Base-by-base conservation (phyloP, 1,284 basidiomycete genomes). In the Heliocybe sulcata region DNA sequence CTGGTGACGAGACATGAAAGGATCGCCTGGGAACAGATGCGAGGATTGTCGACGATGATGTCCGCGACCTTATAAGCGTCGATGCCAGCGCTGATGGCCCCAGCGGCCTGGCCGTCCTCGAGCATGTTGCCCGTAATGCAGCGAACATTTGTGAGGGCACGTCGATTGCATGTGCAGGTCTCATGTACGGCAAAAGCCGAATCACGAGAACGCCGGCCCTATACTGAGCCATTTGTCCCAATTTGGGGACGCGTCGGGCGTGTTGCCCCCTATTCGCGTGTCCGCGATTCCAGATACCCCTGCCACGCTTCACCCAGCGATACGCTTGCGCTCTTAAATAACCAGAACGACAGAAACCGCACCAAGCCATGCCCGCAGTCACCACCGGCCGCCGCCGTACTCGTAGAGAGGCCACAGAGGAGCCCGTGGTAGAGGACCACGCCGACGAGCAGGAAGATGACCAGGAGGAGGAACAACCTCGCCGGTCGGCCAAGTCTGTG, bases 1-100 rank as follows among this genome's bases (percentile, higher is more conserved):
- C 65, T 12, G 77, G 71, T 0, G 82, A 72, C 19, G 89, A 80
- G 4, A 82, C 70, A 57, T 89, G 86, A 71, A 94, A 92, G 10
- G 77, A 65, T 57, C 83, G 81, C 35, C 65, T 70, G 68, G 38
- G 63, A 51, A 54, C 27, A 10, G 51, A 49, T 31, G 35, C 27
- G 14, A 4, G 27, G 9, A 52, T 14, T n/a, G 51, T 31, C 27
- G 19, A 22, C 26, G 51, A 25, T 12, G 14, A 16, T 31, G 51
- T 52, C 26, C 26, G n/a, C 16, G 38, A 9, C 19, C 38, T 42
- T 16, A 42, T 6, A 8, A 16, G n/a, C 12, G 38, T n/a, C n/a
- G 38, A 42, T 8, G 14, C 3, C 47, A 26, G 20, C 47, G 27
- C 27, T 22, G 47, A 20, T 16, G 20, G 14, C 47, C 11, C 20